Base-by-base conservation (phyloP, 2,329 filamentous ascomycete genomes). In the Colletotrichum sp. region DNA sequence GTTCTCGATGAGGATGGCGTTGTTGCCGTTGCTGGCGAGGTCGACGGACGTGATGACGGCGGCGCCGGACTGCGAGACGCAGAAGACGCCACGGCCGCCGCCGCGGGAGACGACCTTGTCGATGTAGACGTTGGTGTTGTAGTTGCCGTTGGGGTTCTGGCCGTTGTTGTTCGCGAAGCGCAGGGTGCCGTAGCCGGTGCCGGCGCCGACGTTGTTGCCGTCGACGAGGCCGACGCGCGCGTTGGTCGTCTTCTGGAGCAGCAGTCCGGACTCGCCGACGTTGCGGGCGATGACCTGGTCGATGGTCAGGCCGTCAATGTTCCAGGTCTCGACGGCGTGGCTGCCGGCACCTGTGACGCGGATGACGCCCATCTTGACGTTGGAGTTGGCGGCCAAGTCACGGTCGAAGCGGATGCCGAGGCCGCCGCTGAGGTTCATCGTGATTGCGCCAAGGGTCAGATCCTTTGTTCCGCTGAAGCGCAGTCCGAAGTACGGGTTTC, bases 291-390 rank as follows among this genome's bases (percentile, higher is more conserved):
- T 87, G 57, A 92, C 90, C 21, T 84, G 82, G 78, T 86, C 85
- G 78, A 92, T 88, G 1, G 81, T 84, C 4, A 92, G 85, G 13
- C 88, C 87, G 77, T 91, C 87, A 57, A 92, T 91, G 80, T 92
- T 92, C 88, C 89, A 92, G 0, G 88, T 90, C 82, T 92, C 90
- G 38, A 92, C 88, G 4, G 89, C 89, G 79, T 92, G 90, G 79
- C 87, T 90, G 8, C 87, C 83, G 9, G 90, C 89, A 5, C 90
- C 89, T 0, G 85, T 90, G 28, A 91, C 88, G 8, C 77, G 86
- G 77, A 92, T 87, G 36, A 82, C 84, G 69, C 86, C 89, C 85
- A 92, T 92, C 34, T 82, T 86, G 9, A 92, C 90, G 77, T 90
- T 89, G 18, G 82, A 83, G 82, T 90, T 91, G 38, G 86, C 84